Evolutionary conservation across 169 alveolate species (phyloP), one percentile per base, ranked within the genome.

Genomic region (Plasmodium billcollinsi): DNA sequence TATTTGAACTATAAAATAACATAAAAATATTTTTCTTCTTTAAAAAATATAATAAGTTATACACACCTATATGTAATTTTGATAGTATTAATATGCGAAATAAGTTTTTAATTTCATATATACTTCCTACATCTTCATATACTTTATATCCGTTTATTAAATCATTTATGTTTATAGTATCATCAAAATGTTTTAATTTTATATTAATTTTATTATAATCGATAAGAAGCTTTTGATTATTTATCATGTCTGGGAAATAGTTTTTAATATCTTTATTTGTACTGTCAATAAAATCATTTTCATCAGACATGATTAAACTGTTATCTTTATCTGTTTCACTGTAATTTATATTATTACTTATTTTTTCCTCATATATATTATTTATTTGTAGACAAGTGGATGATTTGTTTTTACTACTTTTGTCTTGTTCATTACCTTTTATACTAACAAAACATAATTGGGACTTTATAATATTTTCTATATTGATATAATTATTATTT

Each of bases 21-120:
- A 67, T 69, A 58, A 45, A 83, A 71, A 39, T 69, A 18, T 83
- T 83, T 83, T 83, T 58, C 45, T 83, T 83, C 71, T 83, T 83
- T 83, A 83, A 70, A 56, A 67, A 58, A 12, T 59, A 12, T 15
- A 83, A 59, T 69, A 83, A 83, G 50, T 56, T 58, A 63, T 83
- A 83, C 0, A 61, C 91, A 29, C 91, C 91, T 69, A 83, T 63
- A 52, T 83, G 91, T 45, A 83, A 83, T 59, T 83, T 83, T 20
- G 91, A 83, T 39, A 83, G 24, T 18, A 83, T 73, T 54, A 83
- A 39, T 63, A 83, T 83, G 21, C 91, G 69, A 62, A 69, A 83
- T 49, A 83, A 29, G 33, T 83, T 69, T 83, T 83, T 54, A 14
- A 70, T 45, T 15, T 83, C 83, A 62, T 56, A 56, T 18, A 39